phyloP scores from a whole-genome alignment of 768 basidiomycete species.

The Crucibulum laeve region DNA sequence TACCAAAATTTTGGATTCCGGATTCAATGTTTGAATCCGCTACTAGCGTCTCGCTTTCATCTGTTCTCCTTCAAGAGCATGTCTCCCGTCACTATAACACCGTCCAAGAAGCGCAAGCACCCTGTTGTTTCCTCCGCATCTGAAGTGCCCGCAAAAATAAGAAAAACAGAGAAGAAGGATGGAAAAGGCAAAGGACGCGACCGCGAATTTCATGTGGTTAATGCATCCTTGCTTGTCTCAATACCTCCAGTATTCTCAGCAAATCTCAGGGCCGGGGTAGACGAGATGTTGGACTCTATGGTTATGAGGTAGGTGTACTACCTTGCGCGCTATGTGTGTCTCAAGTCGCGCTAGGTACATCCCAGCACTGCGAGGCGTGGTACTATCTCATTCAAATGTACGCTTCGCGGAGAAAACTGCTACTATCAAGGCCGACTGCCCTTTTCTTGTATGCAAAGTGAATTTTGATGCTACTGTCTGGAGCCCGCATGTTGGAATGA shows the following conservation, averaged over 20 bases:
- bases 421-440: constrained; percentile 75
- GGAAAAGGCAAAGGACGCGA: constrained; percentile 31
- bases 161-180: constrained; percentile 26
- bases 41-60: background rate
- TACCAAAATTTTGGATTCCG: no score
- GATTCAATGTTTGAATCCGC: background rate
- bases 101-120: constrained; percentile 31
- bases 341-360: constrained; percentile 61
- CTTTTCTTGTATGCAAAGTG: constrained; percentile 73
- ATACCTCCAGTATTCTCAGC: constrained; percentile 79
- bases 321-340: background rate
- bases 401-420: constrained; percentile 62
- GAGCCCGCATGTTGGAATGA: constrained; percentile 82
- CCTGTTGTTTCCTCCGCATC: constrained; percentile 15
- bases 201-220: constrained; percentile 58
- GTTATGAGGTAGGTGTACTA: constrained; percentile 74
- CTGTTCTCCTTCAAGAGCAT: background rate
- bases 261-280: constrained; percentile 68
- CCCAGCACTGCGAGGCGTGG: constrained; percentile 80
- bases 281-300: constrained; percentile 92
- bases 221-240: constrained; percentile 65
- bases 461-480: constrained; percentile 84
- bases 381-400: constrained; percentile 81
- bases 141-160: constrained; percentile 28
- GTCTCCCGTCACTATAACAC: background rate